Evolutionary conservation across 2,329 filamentous ascomycete genomes (phyloP).

Genomic region (Podosphaera fusca): DNA sequence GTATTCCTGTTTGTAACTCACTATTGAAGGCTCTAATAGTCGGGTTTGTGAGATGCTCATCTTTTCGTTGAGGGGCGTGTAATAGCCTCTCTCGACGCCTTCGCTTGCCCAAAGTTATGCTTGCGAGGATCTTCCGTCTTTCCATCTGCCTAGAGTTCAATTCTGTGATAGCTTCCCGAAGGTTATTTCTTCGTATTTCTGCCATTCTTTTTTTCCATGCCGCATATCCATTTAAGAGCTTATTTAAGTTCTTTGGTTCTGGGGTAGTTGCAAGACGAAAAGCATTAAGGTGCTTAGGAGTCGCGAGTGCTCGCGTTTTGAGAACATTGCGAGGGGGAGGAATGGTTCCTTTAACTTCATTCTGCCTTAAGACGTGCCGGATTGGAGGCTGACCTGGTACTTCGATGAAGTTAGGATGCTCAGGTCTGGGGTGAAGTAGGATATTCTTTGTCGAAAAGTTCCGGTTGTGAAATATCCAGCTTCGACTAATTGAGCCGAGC

Average conservation of each 20-base stretch:
- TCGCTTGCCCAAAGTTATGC: slow-evolving; percentile 24
- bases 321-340: slow-evolving; percentile 72
- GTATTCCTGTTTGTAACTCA: slow-evolving; percentile 24
- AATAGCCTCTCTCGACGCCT: slow-evolving; percentile 25
- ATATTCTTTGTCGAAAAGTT: background rate
- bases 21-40: slow-evolving; percentile 33
- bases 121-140: slow-evolving; percentile 17
- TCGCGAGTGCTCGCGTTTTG: slow-evolving; percentile 24
- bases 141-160: slow-evolving; percentile 42
- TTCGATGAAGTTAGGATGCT: background rate
- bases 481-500: background rate
- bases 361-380: background rate
- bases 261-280: slow-evolving; percentile 40
- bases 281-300: slow-evolving; percentile 31
- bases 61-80: slow-evolving; percentile 43
- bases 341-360: slow-evolving; percentile 46
- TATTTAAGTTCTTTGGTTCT: slow-evolving; percentile 19
- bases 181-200: slow-evolving; percentile 42
- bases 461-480: background rate
- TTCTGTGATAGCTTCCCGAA: slow-evolving; percentile 45
- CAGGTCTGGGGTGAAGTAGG: background rate
- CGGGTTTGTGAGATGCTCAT: slow-evolving; percentile 53
- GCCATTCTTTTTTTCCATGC: slow-evolving; percentile 56
- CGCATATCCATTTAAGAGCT: slow-evolving; percentile 12
- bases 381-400: background rate